Conservation (phyloP, 202 grass and related monocot genomes). For the Zoysia matrella region DNA sequence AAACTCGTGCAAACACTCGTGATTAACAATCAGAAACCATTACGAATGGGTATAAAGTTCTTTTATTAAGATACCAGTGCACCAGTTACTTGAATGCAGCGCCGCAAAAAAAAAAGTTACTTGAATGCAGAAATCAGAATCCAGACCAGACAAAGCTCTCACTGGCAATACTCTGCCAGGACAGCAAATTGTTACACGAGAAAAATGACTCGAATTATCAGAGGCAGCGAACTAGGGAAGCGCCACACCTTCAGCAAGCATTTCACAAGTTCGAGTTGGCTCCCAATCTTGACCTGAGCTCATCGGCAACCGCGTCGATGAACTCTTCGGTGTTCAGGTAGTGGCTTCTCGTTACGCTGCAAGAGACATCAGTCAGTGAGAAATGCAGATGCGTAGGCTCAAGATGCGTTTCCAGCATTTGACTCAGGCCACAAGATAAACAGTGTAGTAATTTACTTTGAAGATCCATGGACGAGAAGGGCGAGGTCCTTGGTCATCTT, state of each 20-base stretch:
- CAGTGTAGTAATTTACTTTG: conserved; percentile 9
- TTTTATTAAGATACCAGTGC: too few relatives aligned
- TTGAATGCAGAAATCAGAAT: not conserved
- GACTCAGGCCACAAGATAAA: not conserved
- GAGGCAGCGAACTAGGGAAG: not conserved
- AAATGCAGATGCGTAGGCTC: not conserved
- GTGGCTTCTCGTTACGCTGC: conserved; percentile 48
- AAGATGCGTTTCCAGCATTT: conserved; percentile 9
- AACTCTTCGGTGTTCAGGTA: conserved; percentile 63
- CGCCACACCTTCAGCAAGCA: not conserved
- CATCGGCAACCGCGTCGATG: conserved; percentile 45
- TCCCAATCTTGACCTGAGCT: conserved; percentile 47
- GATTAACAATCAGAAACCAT: too few relatives aligned
- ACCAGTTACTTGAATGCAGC: too few relatives aligned
- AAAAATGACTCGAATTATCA: conserved; percentile 12
- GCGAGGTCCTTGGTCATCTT: conserved; percentile 74
- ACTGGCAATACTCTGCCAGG: not conserved
- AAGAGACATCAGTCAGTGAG: conserved; percentile 13
- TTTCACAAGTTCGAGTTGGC: conserved; percentile 29
- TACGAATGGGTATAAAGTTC: too few relatives aligned
- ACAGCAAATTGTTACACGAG: not conserved
- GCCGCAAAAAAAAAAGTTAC: not conserved
- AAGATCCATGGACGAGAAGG: conserved; percentile 50
- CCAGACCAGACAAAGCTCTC: too few relatives aligned
- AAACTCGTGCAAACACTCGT: too few relatives aligned